Base-by-base conservation (phyloP, 2,329 filamentous ascomycete species). In the Exophiala viscosa region DNA sequence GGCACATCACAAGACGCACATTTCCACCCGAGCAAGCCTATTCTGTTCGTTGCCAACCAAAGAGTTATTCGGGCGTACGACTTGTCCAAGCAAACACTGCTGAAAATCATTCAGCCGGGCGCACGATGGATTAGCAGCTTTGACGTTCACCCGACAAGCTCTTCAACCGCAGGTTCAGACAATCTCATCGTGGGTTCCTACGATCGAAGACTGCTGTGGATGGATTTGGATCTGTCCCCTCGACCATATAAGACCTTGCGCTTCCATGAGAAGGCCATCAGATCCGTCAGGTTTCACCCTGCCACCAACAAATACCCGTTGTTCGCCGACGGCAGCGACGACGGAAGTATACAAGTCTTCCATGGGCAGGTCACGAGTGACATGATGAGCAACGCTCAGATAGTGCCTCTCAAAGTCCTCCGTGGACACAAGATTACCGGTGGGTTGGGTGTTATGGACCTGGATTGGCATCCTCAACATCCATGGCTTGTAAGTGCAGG, bases 31-130 rank as follows among this genome's bases (percentile, higher is more conserved):
- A 88, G 86, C 36, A 86, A 90, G 61, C 91, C 93, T 0, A 83
- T 96, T 45, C 91, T 99, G 75, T 97, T 97, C 67, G 89, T 99
- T 50, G 93, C 93, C 2, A 97, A 95, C 9, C 90, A 96, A 70
- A 88, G 92, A 63, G 87, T 87, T 52, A 91, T 99, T 66, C 87
- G 93, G 51, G 88, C 88, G 66, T 99, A 99, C 73, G 93, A 99
- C 69, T 80, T 99, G 41, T 87, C 92, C 60, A 86, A 86, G 64
- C 90, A 96, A 68, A 88, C 95, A 66, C 83, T 99, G 32, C 81
- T 96, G 70, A 96, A 96, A 76, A 89, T 93, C 53, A 76, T 99
- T 53, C 90, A 95, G 67, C 93, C 93, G 0, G 93, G 93, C 65
- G 91, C 92, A 2, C 85, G 91, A 59, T 90, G 91, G 90, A 96